A percentile compares a stretch with the other conserved stretches of the same genome.
Evolutionary conservation across 495 filamentous ascomycete genomes (phyloP).

Genomic region (Penicillium maclennaniae): DNA sequence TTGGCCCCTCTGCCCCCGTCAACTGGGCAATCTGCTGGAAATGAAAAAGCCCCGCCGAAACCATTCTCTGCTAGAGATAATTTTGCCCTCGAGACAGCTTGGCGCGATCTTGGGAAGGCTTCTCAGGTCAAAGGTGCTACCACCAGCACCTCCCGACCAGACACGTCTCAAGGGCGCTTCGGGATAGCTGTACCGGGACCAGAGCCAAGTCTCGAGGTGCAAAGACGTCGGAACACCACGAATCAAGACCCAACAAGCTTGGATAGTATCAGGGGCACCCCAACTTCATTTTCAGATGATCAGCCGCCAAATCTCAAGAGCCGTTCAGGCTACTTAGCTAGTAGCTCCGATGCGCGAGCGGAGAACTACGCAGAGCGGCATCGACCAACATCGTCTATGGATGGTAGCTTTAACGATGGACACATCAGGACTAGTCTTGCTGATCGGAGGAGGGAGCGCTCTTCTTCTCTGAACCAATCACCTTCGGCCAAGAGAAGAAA

Average conservation of each 20-base stretch:
- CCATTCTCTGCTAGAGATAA: slow-evolving; percentile 78
- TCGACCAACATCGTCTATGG: slow-evolving; percentile 5
- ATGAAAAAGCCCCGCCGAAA: slow-evolving; percentile 57
- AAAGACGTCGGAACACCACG: slow-evolving; percentile 26
- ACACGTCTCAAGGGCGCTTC: slow-evolving; percentile 35
- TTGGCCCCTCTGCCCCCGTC: slow-evolving; percentile 62
- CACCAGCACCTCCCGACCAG: slow-evolving; percentile 28
- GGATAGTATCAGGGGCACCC: slow-evolving; percentile 25
- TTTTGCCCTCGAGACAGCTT: slow-evolving; percentile 66
- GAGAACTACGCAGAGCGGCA: slow-evolving; percentile 10
- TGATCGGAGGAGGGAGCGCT: slow-evolving; percentile 26
- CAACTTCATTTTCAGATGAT: slow-evolving; percentile 17
- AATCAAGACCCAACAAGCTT: slow-evolving; percentile 23
- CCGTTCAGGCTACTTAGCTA: slow-evolving; percentile 2
- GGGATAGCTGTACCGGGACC: slow-evolving; percentile 44
- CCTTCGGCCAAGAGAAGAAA: slow-evolving; percentile 17
- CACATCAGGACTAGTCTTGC: background rate
- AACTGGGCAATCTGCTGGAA: slow-evolving; percentile 42
- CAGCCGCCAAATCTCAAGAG: slow-evolving; percentile 9
- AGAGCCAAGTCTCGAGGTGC: slow-evolving; percentile 30
- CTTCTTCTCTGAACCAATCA: slow-evolving; percentile 19
- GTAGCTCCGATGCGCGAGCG: slow-evolving; percentile 8
- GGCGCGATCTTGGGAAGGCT: slow-evolving; percentile 53
- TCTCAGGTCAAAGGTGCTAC: slow-evolving; percentile 27
- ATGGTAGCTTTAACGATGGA: slow-evolving; percentile 10